Evolutionary conservation across 768 basidiomycete species (phyloP), one percentile per base, ranked within the genome.

Genomic region (Gloeopeniophorella convolvens): DNA sequence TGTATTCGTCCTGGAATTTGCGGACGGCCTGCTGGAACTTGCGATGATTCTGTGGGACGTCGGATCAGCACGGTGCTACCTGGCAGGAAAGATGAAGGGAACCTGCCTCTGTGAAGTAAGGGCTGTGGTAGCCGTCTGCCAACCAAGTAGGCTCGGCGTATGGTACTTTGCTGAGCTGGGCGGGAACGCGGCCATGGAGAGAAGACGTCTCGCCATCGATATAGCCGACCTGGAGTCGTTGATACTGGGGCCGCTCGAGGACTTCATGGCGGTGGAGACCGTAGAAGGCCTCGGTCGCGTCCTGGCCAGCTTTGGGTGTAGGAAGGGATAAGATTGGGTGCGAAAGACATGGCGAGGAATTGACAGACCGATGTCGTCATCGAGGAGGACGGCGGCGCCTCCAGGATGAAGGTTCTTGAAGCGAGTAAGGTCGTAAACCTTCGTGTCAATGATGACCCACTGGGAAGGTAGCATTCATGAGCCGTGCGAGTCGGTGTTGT

Each of bases 91-190:
- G 24, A 33, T 11, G 7, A 2, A 1, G 27, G n/a, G 4, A 9
- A 62, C 78, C 52, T 23, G 80, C 81, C 63, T 89, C 84, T 20
- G 72, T 80, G 69, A 72, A 96, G 68, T 90, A 91, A 0, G 89
- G 85, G 50, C 76, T 80, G 61, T 83, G 72, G 70, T 80, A 92
- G 15, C 82, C 85, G 3, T 72, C 56, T 0, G 74, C 70, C 45
- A 93, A 66, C 88, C 91, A 95, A 2, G 80, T 83, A 4, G 93
- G 87, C 63, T 96, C 93, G 0, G 81, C 89, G 65, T 93, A 95
- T 0, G 94, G 93, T 0, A 95, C 83, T 33, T 70, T 68, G 56
- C 85, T 88, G 42, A 87, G 58, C 45, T 73, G 75, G 13, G 89
- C 91, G 5, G 68, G 61, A 15, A 68, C 64, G 16, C 71, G 75